Percentiles rank a stretch among this genome's conserved stretches.
phyloP scores from a whole-genome alignment of 371 early-diverging fungal genomes.

The Cokeromyces recurvatus region DNA sequence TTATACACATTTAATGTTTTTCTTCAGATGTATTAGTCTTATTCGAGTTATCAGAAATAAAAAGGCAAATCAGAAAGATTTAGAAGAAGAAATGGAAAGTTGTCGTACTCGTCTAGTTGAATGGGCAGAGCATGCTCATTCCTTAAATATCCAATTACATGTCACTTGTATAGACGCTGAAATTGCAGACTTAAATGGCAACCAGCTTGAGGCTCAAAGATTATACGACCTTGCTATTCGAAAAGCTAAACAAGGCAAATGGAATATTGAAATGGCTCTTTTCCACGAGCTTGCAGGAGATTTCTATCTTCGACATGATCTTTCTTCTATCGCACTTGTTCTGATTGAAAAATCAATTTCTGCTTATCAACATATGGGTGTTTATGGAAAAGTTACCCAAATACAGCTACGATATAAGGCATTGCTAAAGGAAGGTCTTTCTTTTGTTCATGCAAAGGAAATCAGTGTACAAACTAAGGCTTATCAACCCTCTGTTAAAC shows the following conservation, averaged over 20 bases:
- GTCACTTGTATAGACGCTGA: slow-evolving; percentile 41
- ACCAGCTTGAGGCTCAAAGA: slow-evolving; percentile 22
- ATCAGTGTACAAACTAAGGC: slow-evolving; percentile 28
- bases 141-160: slow-evolving; percentile 29
- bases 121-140: slow-evolving; percentile 33
- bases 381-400: slow-evolving; percentile 35
- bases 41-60: slow-evolving; percentile 18
- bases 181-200: slow-evolving; percentile 21
- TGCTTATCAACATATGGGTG: slow-evolving; percentile 28
- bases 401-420: slow-evolving; percentile 8
- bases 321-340: slow-evolving; percentile 20
- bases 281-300: slow-evolving; percentile 41
- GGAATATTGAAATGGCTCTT: slow-evolving; percentile 27
- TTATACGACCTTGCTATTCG: slow-evolving; percentile 35
- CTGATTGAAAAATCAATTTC: slow-evolving; percentile 33
- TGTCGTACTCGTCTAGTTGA: slow-evolving; percentile 18
- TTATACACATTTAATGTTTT: slow-evolving; percentile 36
- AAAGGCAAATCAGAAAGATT: not conserved
- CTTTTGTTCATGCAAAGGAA: slow-evolving; percentile 2
- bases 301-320: slow-evolving; percentile 26
- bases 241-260: slow-evolving; percentile 30
- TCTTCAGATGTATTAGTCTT: slow-evolving; percentile 36
- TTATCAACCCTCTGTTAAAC: slow-evolving; percentile 5
- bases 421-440: not conserved
- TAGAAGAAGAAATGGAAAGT: slow-evolving; percentile 12